Percentiles rank a stretch among this genome's conserved stretches.
phyloP scores from a whole-genome alignment of 2,329 filamentous ascomycete genomes.

The Aspergillus puulaauensis region DNA sequence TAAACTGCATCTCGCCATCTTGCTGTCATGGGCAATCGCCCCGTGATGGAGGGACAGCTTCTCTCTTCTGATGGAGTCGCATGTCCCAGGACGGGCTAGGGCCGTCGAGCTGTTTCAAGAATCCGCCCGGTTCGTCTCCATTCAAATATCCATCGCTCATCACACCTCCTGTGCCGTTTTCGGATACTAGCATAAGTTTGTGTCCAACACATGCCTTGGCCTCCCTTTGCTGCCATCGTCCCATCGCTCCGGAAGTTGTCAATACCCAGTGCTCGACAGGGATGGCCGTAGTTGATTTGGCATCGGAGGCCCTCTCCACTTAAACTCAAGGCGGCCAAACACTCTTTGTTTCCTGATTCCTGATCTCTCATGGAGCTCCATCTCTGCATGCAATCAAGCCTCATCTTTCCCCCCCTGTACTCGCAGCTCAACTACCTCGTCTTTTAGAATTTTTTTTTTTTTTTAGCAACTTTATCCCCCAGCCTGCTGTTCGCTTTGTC shows the following conservation, averaged over 20 bases:
- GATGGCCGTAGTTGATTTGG: background rate
- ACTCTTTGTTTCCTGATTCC: background rate
- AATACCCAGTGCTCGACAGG: background rate
- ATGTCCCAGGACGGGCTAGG: too few relatives aligned
- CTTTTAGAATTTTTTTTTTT: background rate
- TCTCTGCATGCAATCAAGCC: background rate
- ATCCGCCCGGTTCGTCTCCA: too few relatives aligned
- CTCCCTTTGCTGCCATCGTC: background rate
- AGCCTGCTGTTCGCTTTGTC: background rate
- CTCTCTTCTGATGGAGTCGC: too few relatives aligned
- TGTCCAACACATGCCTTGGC: constrained; percentile 6
- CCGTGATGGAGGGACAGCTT: background rate
- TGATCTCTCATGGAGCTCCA: background rate
- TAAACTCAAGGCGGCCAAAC: constrained; percentile 1
- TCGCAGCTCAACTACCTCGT: background rate
- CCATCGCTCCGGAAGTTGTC: background rate
- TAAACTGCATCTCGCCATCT: background rate
- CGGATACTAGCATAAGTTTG: constrained; percentile 8
- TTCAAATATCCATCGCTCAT: too few relatives aligned
- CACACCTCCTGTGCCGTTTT: background rate
- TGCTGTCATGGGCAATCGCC: background rate
- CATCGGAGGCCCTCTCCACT: background rate
- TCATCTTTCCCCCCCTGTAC: constrained; percentile 5
- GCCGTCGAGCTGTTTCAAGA: too few relatives aligned
- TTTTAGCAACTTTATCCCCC: background rate